Conservation (phyloP, 2,329 filamentous ascomycete species). For the Aspergillus fumigatus region DNA sequence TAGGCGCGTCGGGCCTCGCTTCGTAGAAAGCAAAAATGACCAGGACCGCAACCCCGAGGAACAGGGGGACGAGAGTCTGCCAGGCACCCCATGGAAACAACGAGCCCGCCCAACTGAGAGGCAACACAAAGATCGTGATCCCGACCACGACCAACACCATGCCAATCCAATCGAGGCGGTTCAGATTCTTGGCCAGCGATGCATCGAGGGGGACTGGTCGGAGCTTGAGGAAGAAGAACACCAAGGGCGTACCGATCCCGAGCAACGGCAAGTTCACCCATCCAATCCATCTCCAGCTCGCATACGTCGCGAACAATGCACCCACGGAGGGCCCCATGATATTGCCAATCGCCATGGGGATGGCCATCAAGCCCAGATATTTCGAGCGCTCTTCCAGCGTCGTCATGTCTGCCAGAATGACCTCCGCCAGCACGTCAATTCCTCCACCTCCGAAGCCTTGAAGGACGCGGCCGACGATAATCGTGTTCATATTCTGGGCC, state of each 20-base stretch:
- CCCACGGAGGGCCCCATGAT: conserved; percentile 35
- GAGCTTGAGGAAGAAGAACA: conserved; percentile 50
- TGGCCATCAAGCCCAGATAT: conserved; percentile 61
- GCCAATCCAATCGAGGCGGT: conserved; percentile 60
- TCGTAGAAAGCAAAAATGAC: conserved; percentile 53
- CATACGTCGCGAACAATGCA: conserved; percentile 19
- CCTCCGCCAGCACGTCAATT: not conserved
- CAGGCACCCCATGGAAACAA: conserved; percentile 60
- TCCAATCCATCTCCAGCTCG: conserved; percentile 57
- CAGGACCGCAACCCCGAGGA: conserved; percentile 50
- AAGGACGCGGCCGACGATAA: conserved; percentile 2
- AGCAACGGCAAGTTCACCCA: conserved; percentile 60
- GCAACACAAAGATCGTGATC: conserved; percentile 54
- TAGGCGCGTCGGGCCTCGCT: conserved; percentile 44
- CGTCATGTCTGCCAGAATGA: conserved; percentile 37
- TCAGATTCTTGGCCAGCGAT: conserved; percentile 44
- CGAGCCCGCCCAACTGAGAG: conserved; percentile 59
- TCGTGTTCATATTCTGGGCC: conserved; percentile 2
- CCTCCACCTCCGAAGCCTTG: conserved; percentile 1
- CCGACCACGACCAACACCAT: conserved; percentile 55
- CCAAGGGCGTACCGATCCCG: conserved; percentile 11
- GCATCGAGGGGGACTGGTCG: conserved; percentile 43
- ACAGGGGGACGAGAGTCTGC: conserved; percentile 57
- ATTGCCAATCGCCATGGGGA: conserved; percentile 63
- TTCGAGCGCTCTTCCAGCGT: conserved; percentile 41